Percentiles rank a stretch among this genome's conserved stretches.
Conservation (phyloP, 306 rosid genomes). For the Castanospermum australe region DNA sequence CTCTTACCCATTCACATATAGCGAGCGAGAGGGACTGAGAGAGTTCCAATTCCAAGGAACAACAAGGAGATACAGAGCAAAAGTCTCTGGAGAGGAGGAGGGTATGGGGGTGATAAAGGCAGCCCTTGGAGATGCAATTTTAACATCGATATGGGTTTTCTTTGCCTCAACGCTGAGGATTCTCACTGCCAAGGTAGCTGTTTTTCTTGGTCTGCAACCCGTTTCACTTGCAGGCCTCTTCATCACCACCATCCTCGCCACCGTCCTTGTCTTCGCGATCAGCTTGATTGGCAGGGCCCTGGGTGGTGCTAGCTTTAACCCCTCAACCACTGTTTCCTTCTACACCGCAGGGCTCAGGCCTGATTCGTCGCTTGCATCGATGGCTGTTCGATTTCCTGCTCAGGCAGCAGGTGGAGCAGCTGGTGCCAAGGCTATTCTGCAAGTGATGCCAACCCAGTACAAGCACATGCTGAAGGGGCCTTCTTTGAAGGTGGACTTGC, state of each 20-base stretch:
- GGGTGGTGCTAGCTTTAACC: conserved; percentile 57
- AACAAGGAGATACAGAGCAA: background rate
- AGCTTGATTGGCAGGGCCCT: conserved; percentile 30
- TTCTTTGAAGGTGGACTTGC: conserved; percentile 49
- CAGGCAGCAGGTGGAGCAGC: conserved; percentile 52
- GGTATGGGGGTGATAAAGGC: conserved; percentile 25
- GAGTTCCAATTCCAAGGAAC: background rate
- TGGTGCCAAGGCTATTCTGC: conserved; percentile 43
- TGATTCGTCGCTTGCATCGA: conserved; percentile 28
- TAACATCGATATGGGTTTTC: conserved; percentile 48
- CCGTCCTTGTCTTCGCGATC: conserved; percentile 26
- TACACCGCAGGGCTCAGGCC: conserved; percentile 37
- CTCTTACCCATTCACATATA: background rate
- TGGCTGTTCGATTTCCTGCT: conserved; percentile 45
- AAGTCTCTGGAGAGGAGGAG: background rate
- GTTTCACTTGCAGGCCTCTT: conserved; percentile 29
- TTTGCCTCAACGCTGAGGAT: conserved; percentile 27
- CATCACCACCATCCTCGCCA: conserved; percentile 34
- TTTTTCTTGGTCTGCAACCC: conserved; percentile 31
- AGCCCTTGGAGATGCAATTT: conserved; percentile 37
- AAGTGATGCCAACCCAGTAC: conserved; percentile 32
- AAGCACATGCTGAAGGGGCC: conserved; percentile 41
- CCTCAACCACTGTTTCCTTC: conserved; percentile 45
- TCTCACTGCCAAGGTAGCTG: conserved; percentile 18
- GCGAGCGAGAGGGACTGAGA: background rate